Percentiles rank a stretch among this genome's conserved stretches.
Evolutionary conservation across 1,139 yeast genomes (phyloP).

Genomic region (Suzukiozyma palmioleophila): DNA sequence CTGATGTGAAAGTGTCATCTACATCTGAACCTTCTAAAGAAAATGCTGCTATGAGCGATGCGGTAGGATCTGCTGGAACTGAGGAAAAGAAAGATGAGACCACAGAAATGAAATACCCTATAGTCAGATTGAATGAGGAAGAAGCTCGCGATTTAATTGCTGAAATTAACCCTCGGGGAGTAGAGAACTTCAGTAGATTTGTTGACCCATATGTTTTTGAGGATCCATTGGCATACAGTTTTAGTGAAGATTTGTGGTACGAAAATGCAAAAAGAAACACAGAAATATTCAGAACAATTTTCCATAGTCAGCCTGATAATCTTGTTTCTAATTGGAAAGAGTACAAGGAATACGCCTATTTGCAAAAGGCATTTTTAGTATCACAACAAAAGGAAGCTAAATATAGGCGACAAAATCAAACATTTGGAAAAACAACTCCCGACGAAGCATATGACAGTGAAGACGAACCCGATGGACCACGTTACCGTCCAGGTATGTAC

Average conservation of each 20-base stretch:
- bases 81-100: slow-evolving; percentile 1
- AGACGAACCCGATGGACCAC: slow-evolving; percentile 5
- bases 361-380: slow-evolving; percentile 51
- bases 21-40: slow-evolving; percentile 3
- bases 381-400: slow-evolving; percentile 44
- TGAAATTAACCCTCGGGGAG: slow-evolving; percentile 27
- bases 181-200: slow-evolving; percentile 38
- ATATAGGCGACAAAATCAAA: slow-evolving; percentile 16
- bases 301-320: slow-evolving; percentile 94
- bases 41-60: neutral
- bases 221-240: slow-evolving; percentile 77
- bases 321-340: slow-evolving; percentile 84
- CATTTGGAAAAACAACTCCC: slow-evolving; percentile 6
- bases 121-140: slow-evolving; percentile 43
- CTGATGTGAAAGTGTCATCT: neutral
- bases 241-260: slow-evolving; percentile 86
- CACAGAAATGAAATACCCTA: slow-evolving; percentile 29
- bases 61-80: slow-evolving; percentile 5
- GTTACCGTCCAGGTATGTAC: slow-evolving; percentile 1
- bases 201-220: slow-evolving; percentile 85
- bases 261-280: slow-evolving; percentile 85
- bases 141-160: slow-evolving; percentile 43
- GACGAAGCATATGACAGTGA: slow-evolving; percentile 7
- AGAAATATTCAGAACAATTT: slow-evolving; percentile 72
- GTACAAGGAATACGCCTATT: slow-evolving; percentile 64